Evolutionary conservation across 2,329 filamentous ascomycete genomes (phyloP), one percentile per base, ranked within the genome.

Genomic region (Biscogniauxia sp.): DNA sequence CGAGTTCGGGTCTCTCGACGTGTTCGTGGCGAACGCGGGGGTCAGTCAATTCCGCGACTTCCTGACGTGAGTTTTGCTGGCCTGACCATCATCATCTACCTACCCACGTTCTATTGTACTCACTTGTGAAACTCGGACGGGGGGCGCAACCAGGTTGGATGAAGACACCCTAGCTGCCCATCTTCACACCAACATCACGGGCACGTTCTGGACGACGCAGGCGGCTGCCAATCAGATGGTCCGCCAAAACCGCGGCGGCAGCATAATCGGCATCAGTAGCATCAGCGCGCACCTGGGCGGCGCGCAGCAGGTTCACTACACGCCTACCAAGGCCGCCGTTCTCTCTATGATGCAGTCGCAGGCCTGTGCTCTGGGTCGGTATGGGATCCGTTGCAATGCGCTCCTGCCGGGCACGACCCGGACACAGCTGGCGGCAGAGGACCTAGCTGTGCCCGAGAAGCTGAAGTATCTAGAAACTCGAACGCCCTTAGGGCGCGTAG

Each of bases 281-380:
- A 87, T 88, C 67, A 82, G 78, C 13, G 86, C 86, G 0, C 79
- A 87, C 5, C 83, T 88, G 1, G 88, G 88, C 32, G 88, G 88
- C 41, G 86, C 85, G 0, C 78, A 81, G 28, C 88, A 91, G 73
- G 85, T 83, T 1, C 88, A 91, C 69, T 91, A 91, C 73, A 91
- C 88, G 1, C 87, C 88, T 17, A 91, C 88, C 2, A 91, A 91
- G 74, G 88, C 88, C 0, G 88, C 88, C 1, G 79, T 91, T 0
- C 70, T 88, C 15, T 88, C 85, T 28, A 79, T 91, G 41, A 90
- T 90, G 78, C 89, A 91, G 73, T 87, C 82, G 20, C 84, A 82
- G 59, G 88, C 88, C 0, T 85, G 88, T 17, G 86, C 89, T 1
- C 74, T 91, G 15, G 89, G 88, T 0, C 82, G 83, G 65, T 82